Evolutionary conservation across 2,329 filamentous ascomycete genomes (phyloP), one percentile per base, ranked within the genome.

Genomic region (Hypoxylon sp.): DNA sequence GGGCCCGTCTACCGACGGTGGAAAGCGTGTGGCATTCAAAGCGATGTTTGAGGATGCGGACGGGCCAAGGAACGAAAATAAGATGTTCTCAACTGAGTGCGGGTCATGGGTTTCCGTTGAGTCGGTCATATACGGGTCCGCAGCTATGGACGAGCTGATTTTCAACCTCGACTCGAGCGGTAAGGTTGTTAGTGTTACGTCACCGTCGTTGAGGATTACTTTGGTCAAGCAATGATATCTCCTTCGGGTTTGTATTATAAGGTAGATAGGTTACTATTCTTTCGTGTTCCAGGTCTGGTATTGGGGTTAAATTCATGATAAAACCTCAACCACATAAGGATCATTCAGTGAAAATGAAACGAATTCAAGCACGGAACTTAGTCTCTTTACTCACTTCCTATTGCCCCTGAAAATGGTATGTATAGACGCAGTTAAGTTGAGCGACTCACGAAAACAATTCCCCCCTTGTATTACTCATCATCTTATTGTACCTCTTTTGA

Each of bases 61-160:
- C 19, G 69, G 55, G 2, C 63, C 68, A 1, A 64, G 68, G 7
- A 56, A 70, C 12, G 64, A 70, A 1, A 60, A 67, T 8, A 71
- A 70, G n/a, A 74, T 76, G 68, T 83, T 72, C 74, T 84, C 65
- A 71, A 80, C 65, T 5, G 73, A 75, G 23, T 75, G 74, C 46
- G 74, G 72, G 14, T 71, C 70, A 1, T 75, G 74, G 73, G 71
- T 75, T 19, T 69, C 71, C 9, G 64, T 75, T 21, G 74, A 74
- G 47, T 73, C 71, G 3, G 70, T 75, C 11, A 73, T 74, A 46
- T 75, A 75, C 25, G 73, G 68, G 11, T 71, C 72, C 1, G 70
- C 67, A 6, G 69, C 73, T 19, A 64, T 74, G 64, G 74, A 75
- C 14, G 74, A 74, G 43, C 47, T 75, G 16, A 73, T 75, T 12